Percentiles rank a stretch among this genome's conserved stretches.
Conservation (phyloP, 2,329 filamentous ascomycete species). For the Colletotrichum godetiae region DNA sequence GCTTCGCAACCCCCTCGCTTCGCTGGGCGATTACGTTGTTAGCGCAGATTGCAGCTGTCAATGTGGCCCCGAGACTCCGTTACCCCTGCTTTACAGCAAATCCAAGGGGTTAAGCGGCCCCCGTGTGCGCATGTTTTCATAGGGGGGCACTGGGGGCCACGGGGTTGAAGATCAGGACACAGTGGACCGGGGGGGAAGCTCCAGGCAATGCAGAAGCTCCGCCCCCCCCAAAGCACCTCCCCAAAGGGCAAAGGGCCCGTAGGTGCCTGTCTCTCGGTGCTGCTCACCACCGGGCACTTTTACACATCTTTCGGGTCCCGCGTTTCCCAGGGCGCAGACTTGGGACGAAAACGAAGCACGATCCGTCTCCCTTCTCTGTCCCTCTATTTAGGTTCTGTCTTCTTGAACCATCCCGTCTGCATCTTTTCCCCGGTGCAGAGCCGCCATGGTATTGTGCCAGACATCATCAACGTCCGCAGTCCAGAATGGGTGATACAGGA, state of each 20-base stretch:
- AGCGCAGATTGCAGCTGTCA: slow-evolving; percentile 23
- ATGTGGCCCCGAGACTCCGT: not conserved
- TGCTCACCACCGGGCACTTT: not conserved
- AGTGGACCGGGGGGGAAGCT: slow-evolving; percentile 4
- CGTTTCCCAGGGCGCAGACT: slow-evolving; percentile 4
- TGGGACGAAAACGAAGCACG: slow-evolving; percentile 27
- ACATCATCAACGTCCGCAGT: slow-evolving; percentile 21
- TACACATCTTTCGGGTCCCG: slow-evolving; percentile 11
- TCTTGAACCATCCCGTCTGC: not conserved
- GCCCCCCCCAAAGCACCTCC: not conserved
- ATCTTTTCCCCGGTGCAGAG: slow-evolving; percentile 15
- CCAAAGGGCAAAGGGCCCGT: not conserved
- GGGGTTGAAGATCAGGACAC: slow-evolving; percentile 5
- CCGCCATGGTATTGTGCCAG: slow-evolving; percentile 32
- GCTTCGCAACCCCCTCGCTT: slow-evolving; percentile 15
- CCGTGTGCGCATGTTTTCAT: slow-evolving; percentile 30
- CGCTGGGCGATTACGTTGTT: slow-evolving; percentile 11
- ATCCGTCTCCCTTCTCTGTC: not conserved
- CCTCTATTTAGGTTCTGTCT: not conserved
- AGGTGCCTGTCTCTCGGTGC: not conserved
- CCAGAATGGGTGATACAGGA: slow-evolving; percentile 33
- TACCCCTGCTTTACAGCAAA: slow-evolving; percentile 14
- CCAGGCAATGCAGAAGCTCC: not conserved
- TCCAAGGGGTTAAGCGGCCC: slow-evolving; percentile 17
- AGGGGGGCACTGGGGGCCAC: slow-evolving; percentile 3